Evolutionary conservation across 768 basidiomycete species (phyloP), one percentile per base, ranked within the genome.

Genomic region (Termitomyces bulborhizus): DNA sequence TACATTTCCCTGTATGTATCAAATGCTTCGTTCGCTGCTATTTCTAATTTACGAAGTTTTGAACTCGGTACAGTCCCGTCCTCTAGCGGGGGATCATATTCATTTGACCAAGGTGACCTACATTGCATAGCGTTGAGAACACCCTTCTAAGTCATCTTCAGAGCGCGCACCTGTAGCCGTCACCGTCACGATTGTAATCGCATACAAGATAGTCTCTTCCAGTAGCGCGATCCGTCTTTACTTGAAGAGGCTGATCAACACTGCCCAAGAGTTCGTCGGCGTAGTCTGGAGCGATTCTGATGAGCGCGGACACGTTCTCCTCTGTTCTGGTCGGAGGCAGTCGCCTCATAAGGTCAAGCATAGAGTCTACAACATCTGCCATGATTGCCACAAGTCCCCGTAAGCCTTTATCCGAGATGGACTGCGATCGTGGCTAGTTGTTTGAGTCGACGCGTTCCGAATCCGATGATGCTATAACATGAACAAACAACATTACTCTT

Each of bases 91-190:
- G 94, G 91, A 59, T 93, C 87, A 66, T 98, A 99, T 66, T 90
- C 87, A 68, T 98, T 99, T 24, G 95, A 94, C 95, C 96, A 98
- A 7, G 97, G 97, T 2, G 97, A 99, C 64, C 96, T 99, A 56
- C 2, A 43, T 47, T n/a, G 57, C 9, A 27, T 29, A 9, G 41
- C 9, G n/a, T 31, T 58, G 43, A 56, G 51, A 27, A 47, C 48
- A 42, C 34, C 34, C 9, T 16, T 52, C 31, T 16, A 42, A 40
- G 24, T 27, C 16, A 3, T 18, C 39, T 45, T n/a, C 32, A 51
- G 16, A 18, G 37, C 13, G 24, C 81, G 57, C 64, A 90, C 93
- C 94, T 77, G 68, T 90, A 93, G 66, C 90, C 88, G 63, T 94
- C 91, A 11, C 92, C 93, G 68, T 95, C 93, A 31, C 88, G 78